Conservation (phyloP, 441 rosid species). For the Metrosideros polymorpha region DNA sequence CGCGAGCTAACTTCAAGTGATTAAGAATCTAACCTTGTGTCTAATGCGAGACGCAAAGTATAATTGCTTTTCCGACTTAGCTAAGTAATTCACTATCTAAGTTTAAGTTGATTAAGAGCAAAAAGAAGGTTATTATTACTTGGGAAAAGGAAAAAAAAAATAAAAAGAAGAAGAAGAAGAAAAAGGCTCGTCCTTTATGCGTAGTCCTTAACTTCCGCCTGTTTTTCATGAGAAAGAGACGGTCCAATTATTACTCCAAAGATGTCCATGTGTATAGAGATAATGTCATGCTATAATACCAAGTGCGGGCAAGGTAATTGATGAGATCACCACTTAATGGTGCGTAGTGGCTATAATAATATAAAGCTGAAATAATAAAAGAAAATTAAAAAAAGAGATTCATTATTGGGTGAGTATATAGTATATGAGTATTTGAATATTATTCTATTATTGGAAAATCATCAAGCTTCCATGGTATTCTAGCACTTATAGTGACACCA, state of each 20-base stretch:
- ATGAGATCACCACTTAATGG: neutral
- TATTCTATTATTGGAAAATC: neutral
- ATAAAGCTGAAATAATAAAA: neutral
- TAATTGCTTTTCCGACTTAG: neutral
- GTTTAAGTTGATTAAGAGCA: neutral
- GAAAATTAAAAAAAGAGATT: neutral
- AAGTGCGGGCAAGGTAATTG: neutral
- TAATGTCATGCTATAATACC: neutral
- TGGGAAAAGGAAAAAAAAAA: neutral
- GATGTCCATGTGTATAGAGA: neutral
- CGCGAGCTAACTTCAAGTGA: neutral
- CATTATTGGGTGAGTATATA: neutral
- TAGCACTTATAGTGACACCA: neutral
- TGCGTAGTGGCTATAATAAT: neutral
- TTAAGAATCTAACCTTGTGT: neutral
- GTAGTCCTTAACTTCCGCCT: neutral
- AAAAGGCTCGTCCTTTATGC: neutral
- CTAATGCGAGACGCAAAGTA: neutral
- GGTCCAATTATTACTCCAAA: neutral
- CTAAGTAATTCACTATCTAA: neutral
- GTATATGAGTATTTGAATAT: neutral
- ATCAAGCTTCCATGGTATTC: neutral
- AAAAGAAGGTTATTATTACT: neutral
- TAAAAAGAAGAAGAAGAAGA: rapidly evolving
- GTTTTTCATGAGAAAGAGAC: neutral